These are phyloP conservation scores for Mucor lusitanicus DNA, from an alignment of 371 early-diverging fungal species.

Conservation along the genomic window DNA sequence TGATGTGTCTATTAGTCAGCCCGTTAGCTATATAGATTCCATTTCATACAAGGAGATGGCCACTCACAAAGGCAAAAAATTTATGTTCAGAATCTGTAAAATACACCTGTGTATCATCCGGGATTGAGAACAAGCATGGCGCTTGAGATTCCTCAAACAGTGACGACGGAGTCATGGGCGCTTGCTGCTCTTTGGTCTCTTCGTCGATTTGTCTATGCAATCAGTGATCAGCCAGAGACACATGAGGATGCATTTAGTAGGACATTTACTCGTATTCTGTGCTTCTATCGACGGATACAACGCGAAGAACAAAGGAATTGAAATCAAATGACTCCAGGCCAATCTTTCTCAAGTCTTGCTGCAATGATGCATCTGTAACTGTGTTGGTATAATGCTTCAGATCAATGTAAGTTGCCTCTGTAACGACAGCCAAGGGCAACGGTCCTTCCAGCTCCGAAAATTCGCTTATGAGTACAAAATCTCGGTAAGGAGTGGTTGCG, in stretches of 20 bases:
- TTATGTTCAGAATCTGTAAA: conserved; percentile 52
- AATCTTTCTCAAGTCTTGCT: conserved; percentile 13
- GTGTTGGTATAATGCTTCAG: conserved; percentile 34
- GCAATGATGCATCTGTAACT: background rate
- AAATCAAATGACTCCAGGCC: conserved; percentile 48
- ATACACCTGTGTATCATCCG: conserved; percentile 64
- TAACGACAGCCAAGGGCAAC: conserved; percentile 51
- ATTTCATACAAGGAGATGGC: background rate
- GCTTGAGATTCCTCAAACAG: conserved; percentile 7
- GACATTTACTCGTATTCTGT: conserved; percentile 30
- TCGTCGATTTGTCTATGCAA: conserved; percentile 16
- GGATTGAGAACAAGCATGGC: conserved; percentile 45
- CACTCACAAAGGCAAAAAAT: conserved; percentile 59
- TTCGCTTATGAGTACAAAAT: conserved; percentile 62
- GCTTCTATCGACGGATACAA: conserved; percentile 58
- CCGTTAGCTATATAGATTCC: background rate
- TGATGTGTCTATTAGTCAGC: conserved; percentile 50
- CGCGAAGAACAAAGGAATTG: conserved; percentile 58
- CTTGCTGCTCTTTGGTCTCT: background rate
- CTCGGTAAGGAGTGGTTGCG: conserved; percentile 27
- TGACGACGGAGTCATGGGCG: conserved; percentile 8
- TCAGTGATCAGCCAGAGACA: background rate
- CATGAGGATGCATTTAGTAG: background rate
- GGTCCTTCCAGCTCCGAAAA: conserved; percentile 67
- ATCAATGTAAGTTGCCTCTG: conserved; percentile 36